Conservation (phyloP, 306 rosid species). For the Medicago ruthenica region DNA sequence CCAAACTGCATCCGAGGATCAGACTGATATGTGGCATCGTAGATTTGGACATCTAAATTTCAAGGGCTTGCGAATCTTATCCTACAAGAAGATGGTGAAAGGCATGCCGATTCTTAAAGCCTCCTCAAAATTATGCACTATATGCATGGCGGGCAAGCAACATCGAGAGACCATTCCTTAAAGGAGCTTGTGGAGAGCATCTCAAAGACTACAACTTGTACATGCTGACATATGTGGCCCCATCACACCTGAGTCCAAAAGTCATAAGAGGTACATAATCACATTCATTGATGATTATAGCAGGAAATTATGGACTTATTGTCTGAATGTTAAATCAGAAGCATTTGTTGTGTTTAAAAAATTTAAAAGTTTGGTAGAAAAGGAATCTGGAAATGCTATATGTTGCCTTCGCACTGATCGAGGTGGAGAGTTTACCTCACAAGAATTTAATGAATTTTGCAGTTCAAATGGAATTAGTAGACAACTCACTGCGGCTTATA, state of each 20-base stretch:
- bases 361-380: too few species aligned
- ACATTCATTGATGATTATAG: background rate
- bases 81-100: background rate
- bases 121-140: background rate
- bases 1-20: background rate
- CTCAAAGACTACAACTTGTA: background rate
- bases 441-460: too few species aligned
- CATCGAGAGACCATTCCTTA: background rate
- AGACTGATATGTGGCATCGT: background rate
- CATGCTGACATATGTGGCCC: background rate
- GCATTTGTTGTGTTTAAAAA: too few species aligned
- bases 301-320: background rate
- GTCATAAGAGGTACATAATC: background rate
- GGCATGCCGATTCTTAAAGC: background rate
- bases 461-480: too few species aligned
- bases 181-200: background rate
- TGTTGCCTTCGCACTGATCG: too few species aligned
- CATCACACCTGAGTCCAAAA: background rate
- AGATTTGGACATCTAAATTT: background rate
- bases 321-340: too few species aligned
- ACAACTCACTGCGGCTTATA: too few species aligned
- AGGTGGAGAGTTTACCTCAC: too few species aligned
- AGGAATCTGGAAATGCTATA: too few species aligned
- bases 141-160: background rate
- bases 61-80: background rate